Conservation (phyloP, 768 basidiomycete species). For the Jaapia argillacea region DNA sequence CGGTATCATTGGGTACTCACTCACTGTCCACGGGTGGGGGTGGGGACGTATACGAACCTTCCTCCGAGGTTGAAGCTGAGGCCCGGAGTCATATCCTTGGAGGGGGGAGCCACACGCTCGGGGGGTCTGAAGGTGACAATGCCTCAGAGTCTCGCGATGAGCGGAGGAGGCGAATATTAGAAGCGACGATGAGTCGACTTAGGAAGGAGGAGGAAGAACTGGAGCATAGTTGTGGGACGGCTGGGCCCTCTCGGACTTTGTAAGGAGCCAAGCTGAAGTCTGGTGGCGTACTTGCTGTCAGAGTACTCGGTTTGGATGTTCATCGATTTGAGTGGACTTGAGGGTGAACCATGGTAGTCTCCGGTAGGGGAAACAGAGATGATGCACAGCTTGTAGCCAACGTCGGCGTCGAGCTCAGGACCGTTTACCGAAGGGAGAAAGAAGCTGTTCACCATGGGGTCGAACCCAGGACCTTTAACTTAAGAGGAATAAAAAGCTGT, state of each 20-base stretch:
- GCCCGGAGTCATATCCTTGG: slow-evolving; percentile 46
- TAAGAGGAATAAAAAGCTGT: no score
- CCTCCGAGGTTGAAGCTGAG: slow-evolving; percentile 47
- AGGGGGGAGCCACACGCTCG: slow-evolving; percentile 19
- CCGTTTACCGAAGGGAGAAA: no score
- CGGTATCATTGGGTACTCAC: slow-evolving; percentile 42
- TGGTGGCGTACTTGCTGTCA: no score
- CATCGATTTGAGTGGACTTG: no score
- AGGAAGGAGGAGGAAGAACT: slow-evolving; percentile 60
- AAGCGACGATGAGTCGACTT: slow-evolving; percentile 53
- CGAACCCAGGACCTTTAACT: no score
- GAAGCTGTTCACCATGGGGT: no score
- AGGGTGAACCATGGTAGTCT: no score
- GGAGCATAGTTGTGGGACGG: slow-evolving; percentile 63
- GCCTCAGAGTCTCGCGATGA: slow-evolving; percentile 47
- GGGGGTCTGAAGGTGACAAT: slow-evolving; percentile 5
- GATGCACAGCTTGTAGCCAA: no score
- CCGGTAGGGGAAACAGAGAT: no score
- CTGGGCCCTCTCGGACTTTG: slow-evolving; percentile 2
- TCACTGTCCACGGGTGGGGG: slow-evolving; percentile 25
- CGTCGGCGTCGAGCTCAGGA: no score
- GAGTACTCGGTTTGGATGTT: no score
- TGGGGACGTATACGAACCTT: slow-evolving; percentile 40
- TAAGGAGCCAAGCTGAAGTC: no score
- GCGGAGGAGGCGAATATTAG: slow-evolving; percentile 40